Evolutionary conservation across 2,329 filamentous ascomycete genomes (phyloP), one percentile per base, ranked within the genome.

Genomic region (Hypoxylon sp.): DNA sequence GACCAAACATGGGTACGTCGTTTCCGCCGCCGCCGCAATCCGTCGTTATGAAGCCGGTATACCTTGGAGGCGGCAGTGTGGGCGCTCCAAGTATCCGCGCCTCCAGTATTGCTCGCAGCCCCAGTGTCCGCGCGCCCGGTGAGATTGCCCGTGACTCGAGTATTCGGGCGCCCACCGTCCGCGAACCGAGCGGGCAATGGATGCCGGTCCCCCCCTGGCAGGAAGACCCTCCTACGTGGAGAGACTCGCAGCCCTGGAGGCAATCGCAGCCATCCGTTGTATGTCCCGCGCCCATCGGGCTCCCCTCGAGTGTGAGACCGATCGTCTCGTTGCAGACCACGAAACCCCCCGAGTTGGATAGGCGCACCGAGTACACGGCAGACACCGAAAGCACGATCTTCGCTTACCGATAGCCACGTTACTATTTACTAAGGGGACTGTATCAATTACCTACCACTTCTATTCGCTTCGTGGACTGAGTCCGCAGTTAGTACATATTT

Each of bases 141-240:
- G n/a, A n/a, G n/a, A 13, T 41, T 19, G 17, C 17, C 6, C 37
- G 37, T 6, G 6, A 41, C 6, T n/a, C 37, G 37, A 41, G 37
- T 10, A 6, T 52, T 11, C 53, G 52, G 10, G 7, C 24, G 4
- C 30, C 59, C 8, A 52, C 37, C n/a, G 52, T 50, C 7, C 65
- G 59, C 5, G 49, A 51, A 8, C 68, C 59, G 1, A 64, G 65
- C 37, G 68, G 68, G 10, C 65, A 69, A 17, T 70, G 68, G 70
- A 55, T 70, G 53, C 50, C 68, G 37, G 66, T 62, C 28, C 68
- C 67, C 41, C 68, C 70, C 4, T 70, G 68, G 70, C 66, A 69
- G n/a, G 68, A 70, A 6, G 65, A 68, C 1, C 52, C 59, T 28
- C 65, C 68, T 17, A 69, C 67, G 15, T 70, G 68, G 68, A 58